A percentile compares a stretch with the other conserved stretches of the same genome.
phyloP scores from a whole-genome alignment of 2,329 filamentous ascomycete species.

The Neobulgaria alba region DNA sequence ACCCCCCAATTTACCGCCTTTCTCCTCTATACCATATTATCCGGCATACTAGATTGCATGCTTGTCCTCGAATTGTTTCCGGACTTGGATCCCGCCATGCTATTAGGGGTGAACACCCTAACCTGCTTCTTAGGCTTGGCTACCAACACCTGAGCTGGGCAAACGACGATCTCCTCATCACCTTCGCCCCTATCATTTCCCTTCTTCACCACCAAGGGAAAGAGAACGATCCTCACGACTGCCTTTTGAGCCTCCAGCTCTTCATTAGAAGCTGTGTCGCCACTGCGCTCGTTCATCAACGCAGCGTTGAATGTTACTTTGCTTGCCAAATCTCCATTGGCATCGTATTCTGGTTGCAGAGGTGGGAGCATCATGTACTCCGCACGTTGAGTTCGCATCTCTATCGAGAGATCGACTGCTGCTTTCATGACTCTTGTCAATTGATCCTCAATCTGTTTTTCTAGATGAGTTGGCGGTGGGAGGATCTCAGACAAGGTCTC shows the following conservation, averaged over 20 bases:
- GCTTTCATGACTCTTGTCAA: constrained; percentile 80
- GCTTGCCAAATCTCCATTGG: constrained; percentile 78
- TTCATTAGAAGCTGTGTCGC: constrained; percentile 59
- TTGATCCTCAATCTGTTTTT: constrained; percentile 72
- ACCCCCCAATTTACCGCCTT: no score
- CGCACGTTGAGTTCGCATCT: constrained; percentile 94
- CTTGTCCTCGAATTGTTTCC: constrained; percentile 21
- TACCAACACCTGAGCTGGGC: constrained; percentile 86
- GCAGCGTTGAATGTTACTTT: constrained; percentile 88
- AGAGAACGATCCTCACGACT: constrained; percentile 84
- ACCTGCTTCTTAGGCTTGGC: constrained; percentile 36
- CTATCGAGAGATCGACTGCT: constrained; percentile 83
- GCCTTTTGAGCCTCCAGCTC: constrained; percentile 69
- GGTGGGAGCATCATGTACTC: constrained; percentile 99
- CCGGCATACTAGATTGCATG: constrained; percentile 28
- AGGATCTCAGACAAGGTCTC: constrained; percentile 76
- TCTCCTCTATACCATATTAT: constrained; percentile 19
- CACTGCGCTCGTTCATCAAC: constrained; percentile 88
- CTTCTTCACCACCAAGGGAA: constrained; percentile 94
- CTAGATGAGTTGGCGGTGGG: constrained; percentile 74
- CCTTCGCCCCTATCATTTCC: constrained; percentile 80
- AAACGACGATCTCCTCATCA: constrained; percentile 92
- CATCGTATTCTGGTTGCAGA: constrained; percentile 88
- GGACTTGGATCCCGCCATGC: constrained; percentile 8
- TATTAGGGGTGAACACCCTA: constrained; percentile 16